phyloP scores from a whole-genome alignment of 2,329 filamentous ascomycete genomes.

The Gliomastix tumulicola region DNA sequence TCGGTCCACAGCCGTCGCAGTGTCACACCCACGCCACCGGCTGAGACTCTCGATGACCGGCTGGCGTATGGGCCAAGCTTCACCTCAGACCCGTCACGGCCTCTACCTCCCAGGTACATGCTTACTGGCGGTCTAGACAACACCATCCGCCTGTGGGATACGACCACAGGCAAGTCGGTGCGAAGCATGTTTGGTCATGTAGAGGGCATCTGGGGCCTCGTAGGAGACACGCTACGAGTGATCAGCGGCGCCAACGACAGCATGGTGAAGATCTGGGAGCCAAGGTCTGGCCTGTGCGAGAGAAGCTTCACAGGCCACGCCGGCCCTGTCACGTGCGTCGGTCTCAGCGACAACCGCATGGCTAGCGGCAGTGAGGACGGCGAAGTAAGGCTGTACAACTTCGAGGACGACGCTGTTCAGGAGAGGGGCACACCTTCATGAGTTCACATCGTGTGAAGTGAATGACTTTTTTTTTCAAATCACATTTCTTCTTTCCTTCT shows the following conservation, averaged over 20 bases:
- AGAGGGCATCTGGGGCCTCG: constrained; percentile 91
- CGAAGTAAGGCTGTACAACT: constrained; percentile 80
- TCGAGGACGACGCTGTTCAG: constrained; percentile 46
- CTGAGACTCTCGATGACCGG: constrained; percentile 35
- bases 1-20: constrained; percentile 43
- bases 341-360: constrained; percentile 81
- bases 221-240: constrained; percentile 79
- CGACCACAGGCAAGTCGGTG: constrained; percentile 71
- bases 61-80: constrained; percentile 56
- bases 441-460: no score
- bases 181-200: constrained; percentile 95
- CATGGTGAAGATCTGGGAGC: constrained; percentile 93
- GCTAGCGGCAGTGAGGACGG: constrained; percentile 91
- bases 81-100: constrained; percentile 51
- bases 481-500: background rate
- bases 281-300: constrained; percentile 83
- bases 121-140: constrained; percentile 86
- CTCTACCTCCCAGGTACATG: constrained; percentile 82
- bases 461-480: background rate
- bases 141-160: constrained; percentile 90
- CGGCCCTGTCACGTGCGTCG: constrained; percentile 88
- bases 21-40: constrained; percentile 25
- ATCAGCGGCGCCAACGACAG: constrained; percentile 89
- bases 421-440: constrained; percentile 45
- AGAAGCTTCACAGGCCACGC: constrained; percentile 86